Evolutionary conservation across 352 stramenopile species (phyloP), one percentile per base, ranked within the genome.

Genomic region (Pythium angustatum): DNA sequence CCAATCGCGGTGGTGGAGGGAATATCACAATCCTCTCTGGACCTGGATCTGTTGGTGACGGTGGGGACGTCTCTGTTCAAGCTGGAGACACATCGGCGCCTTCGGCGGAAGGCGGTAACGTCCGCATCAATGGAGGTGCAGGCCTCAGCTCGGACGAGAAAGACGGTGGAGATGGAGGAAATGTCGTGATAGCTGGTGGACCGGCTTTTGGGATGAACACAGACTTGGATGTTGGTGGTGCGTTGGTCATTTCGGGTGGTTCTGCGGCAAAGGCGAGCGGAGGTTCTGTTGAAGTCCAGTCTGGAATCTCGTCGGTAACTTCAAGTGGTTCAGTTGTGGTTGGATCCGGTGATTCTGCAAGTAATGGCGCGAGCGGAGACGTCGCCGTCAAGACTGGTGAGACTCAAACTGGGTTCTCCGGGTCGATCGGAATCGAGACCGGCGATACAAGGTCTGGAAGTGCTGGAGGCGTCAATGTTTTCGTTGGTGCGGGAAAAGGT

Each of bases 1-100:
- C 78, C 3, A 51, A 69, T 26, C 79, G 71, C 21, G 81, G 81
- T 27, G 68, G 72, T 15, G 83, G 75, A 34, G 88, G 88, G 14
- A 82, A 85, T 61, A 79, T 96, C 34, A 86, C 69, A 2, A 50
- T 94, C 5, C 54, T 52, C 12, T 71, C 87, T 28, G 82, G 84
- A 26, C 28, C 64, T 47, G 81, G 72, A 12, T 71, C 71, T 55
- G 47, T 75, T 38, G 75, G 80, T 26, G 72, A 84, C 72, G 83
- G 83, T 30, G 87, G 85, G 31, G 50, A 73, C 36, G 62, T 64
- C 67, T 65, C 15, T 53, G 64, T 70, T 66, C 65, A 27, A 40
- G 52, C 73, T 41, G 69, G 62, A 38, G 76, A 83, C 58, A 71
- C 76, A 10, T 76, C 69, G 21, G 75, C 72, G 49, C 51, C 57